Percentiles rank a stretch among this genome's conserved stretches.
Evolutionary conservation across 1,284 basidiomycete genomes (phyloP).

Genomic region (Moesziomyces sp.): DNA sequence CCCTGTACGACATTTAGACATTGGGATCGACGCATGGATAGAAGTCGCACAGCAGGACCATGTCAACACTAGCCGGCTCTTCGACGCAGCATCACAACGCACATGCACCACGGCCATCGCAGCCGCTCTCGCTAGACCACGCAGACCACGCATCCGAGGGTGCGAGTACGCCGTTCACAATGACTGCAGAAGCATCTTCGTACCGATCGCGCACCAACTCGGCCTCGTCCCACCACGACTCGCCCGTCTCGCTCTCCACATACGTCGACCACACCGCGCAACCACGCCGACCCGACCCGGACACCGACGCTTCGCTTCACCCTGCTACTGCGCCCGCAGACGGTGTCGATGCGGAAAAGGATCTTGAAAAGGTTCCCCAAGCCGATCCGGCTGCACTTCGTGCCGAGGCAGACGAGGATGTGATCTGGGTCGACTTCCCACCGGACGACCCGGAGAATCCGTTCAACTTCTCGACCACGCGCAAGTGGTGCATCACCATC

Average conservation of each 20-base stretch:
- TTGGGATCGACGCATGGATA: too few relatives aligned
- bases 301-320: not conserved
- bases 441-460: conserved; percentile 72
- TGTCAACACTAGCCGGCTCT: too few relatives aligned
- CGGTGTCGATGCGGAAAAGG: not conserved
- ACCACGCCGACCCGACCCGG: not conserved
- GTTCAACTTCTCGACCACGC: conserved; percentile 71
- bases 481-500: conserved; percentile 75
- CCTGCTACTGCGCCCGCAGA: not conserved
- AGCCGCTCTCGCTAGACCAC: not conserved
- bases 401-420: conserved; percentile 13
- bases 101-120: not conserved
- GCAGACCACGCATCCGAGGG: not conserved
- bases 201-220: conserved; percentile 28
- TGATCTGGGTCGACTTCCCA: conserved; percentile 74
- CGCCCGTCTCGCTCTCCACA: conserved; percentile 20
- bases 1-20: too few relatives aligned
- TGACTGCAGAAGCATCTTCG: conserved; percentile 21
- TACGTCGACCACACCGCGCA: conserved; percentile 2
- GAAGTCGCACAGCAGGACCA: too few relatives aligned
- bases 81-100: too few relatives aligned
- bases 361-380: conserved; percentile 36
- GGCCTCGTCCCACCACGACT: conserved; percentile 21
- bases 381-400: conserved; percentile 8
- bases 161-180: conserved; percentile 14